A percentile compares a stretch with the other conserved stretches of the same genome.
phyloP scores from a whole-genome alignment of 108 stramenopile species.

The Fistulifera pelliculosa region DNA sequence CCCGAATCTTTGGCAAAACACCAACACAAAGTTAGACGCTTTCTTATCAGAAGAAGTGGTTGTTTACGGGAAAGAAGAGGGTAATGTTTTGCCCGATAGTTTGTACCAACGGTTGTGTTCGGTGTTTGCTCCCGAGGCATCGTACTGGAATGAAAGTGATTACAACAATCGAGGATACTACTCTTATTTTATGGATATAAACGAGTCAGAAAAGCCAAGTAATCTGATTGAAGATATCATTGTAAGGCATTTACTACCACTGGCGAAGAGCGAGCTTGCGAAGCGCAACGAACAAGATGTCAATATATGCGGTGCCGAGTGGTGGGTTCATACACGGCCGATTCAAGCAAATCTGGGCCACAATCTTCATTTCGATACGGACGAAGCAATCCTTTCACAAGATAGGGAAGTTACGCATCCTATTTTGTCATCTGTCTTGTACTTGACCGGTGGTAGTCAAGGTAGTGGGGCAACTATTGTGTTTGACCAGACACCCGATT shows the following conservation, averaged over 20 bases:
- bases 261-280: conserved; percentile 16
- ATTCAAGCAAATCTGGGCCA: conserved; percentile 78
- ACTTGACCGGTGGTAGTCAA: conserved; percentile 50
- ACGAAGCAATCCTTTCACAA: conserved; percentile 58
- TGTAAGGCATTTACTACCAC: conserved; percentile 51
- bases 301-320: conserved; percentile 67
- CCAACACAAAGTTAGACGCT: neutral
- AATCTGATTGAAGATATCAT: conserved; percentile 72
- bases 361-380: conserved; percentile 85
- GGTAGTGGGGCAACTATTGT: conserved; percentile 70
- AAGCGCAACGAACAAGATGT: conserved; percentile 7
- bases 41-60: conserved; percentile 6
- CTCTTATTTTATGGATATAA: conserved; percentile 60
- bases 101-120: conserved; percentile 46
- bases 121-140: conserved; percentile 55
- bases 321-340: conserved; percentile 80
- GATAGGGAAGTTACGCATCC: conserved; percentile 70
- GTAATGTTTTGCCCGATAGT: conserved; percentile 35
- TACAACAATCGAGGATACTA: conserved; percentile 71
- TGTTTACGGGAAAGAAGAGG: neutral
- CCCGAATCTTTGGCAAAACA: conserved; percentile 63
- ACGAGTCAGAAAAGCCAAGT: conserved; percentile 13
- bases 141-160: conserved; percentile 67
- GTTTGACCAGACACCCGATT: conserved; percentile 70
- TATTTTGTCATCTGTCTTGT: conserved; percentile 62